These are phyloP conservation scores for Hymenoscyphus scutula DNA, from an alignment of 2,329 filamentous ascomycete genomes.

Conservation along the genomic window DNA sequence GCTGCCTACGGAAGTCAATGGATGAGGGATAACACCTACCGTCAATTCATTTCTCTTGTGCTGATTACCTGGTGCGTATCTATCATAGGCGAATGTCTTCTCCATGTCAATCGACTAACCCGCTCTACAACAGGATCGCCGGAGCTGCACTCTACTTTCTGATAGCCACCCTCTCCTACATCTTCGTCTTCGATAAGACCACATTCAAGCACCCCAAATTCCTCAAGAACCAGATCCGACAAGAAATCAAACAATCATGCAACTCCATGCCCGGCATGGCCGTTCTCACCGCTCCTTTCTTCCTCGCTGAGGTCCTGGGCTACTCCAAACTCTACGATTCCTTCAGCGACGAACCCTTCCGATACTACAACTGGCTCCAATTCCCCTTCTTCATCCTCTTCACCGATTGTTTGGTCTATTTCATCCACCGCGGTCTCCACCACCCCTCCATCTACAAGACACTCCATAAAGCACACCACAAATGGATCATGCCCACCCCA, in stretches of 20 bases:
- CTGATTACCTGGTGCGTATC: constrained; percentile 76
- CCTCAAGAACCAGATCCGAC: constrained; percentile 84
- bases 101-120: constrained; percentile 12
- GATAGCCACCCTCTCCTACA: constrained; percentile 78
- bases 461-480: constrained; percentile 96
- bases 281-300: constrained; percentile 74
- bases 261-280: constrained; percentile 78
- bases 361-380: constrained; percentile 76
- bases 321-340: constrained; percentile 84
- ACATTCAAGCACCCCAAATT: constrained; percentile 90
- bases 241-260: constrained; percentile 82
- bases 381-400: constrained; percentile 87
- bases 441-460: constrained; percentile 79
- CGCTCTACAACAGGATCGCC: constrained; percentile 65
- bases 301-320: constrained; percentile 79
- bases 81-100: not conserved
- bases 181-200: constrained; percentile 87
- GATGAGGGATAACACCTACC: constrained; percentile 72
- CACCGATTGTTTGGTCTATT: constrained; percentile 88
- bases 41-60: constrained; percentile 75
- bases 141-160: constrained; percentile 81
- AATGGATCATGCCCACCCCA: constrained; percentile 98
- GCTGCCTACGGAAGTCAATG: constrained; percentile 78
- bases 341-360: constrained; percentile 70
- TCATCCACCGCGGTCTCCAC: constrained; percentile 84